A percentile compares a stretch with the other conserved stretches of the same genome.
Evolutionary conservation across 2,329 filamentous ascomycete genomes (phyloP).

Genomic region (Exophiala bonariae): DNA sequence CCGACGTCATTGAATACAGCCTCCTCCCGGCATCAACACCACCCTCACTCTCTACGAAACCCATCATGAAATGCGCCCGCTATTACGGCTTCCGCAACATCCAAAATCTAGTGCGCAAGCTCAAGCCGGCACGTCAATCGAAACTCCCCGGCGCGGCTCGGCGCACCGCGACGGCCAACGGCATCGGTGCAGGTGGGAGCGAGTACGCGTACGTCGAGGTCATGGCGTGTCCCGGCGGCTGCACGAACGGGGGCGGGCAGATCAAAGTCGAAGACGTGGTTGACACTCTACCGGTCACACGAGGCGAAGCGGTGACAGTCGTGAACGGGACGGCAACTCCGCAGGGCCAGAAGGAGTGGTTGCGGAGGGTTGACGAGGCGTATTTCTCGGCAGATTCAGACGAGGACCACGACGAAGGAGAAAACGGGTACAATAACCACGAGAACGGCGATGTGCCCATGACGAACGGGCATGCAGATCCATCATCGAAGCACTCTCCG

Average conservation of each 20-base stretch:
- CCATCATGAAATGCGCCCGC: slow-evolving; percentile 76
- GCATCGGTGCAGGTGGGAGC: slow-evolving; percentile 36
- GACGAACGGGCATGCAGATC: slow-evolving; percentile 29
- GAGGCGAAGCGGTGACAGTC: slow-evolving; percentile 29
- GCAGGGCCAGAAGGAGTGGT: slow-evolving; percentile 82
- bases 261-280: slow-evolving; percentile 81
- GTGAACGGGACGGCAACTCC: slow-evolving; percentile 47
- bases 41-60: slow-evolving; percentile 55
- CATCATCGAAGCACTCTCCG: slow-evolving; percentile 26
- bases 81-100: slow-evolving; percentile 99
- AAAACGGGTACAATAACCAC: slow-evolving; percentile 29
- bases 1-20: slow-evolving; percentile 84
- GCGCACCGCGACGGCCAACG: slow-evolving; percentile 37
- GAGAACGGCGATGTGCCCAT: slow-evolving; percentile 18
- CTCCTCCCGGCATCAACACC: slow-evolving; percentile 49
- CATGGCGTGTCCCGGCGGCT: slow-evolving; percentile 98
- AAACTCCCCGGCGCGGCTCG: slow-evolving; percentile 74
- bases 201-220: slow-evolving; percentile 96
- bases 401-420: slow-evolving; percentile 29
- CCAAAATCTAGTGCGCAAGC: slow-evolving; percentile 88
- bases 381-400: slow-evolving; percentile 77
- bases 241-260: slow-evolving; percentile 95
- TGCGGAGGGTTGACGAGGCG: slow-evolving; percentile 79
- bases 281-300: slow-evolving; percentile 27
- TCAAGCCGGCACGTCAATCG: slow-evolving; percentile 78